Base-by-base conservation (phyloP, 495 filamentous ascomycete genomes). In the Friedmanniomyces endolithicus region DNA sequence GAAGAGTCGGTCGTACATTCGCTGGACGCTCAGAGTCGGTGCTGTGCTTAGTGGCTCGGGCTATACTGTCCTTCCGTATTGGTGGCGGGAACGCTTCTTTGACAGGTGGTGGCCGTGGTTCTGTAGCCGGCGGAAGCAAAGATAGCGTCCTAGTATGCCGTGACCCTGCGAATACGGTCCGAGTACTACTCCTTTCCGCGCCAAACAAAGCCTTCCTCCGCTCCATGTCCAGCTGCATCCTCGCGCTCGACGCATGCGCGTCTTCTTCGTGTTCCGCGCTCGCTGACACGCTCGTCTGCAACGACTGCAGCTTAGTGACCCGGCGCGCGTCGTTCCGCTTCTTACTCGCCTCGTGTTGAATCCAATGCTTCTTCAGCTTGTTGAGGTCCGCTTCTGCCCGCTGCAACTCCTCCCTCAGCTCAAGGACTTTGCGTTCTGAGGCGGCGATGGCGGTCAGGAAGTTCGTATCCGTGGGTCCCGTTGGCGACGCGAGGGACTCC, bases 341-440 rank as follows among this genome's bases (percentile, higher is more conserved):
- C 72, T 79, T 88, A 35, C 80, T 78, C 48, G 80, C 82, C 64
- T 95, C 88, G 33, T 90, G 82, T 23, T 73, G 67, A 1, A 84
- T 77, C 87, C 87, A 85, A 63, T 92, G 86, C 56, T 79, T 84
- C 69, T 95, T 95, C 46, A 97, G 72, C 53, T 72, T 79, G 31
- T 72, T 69, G 53, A 98, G 71, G 33, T 95, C 88, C 3, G 68
- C 65, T 64, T 97, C 92, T 11, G 92, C 90, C 50, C 81, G 82
- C 8, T 71, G 67, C 12, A 98, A 74, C 66, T 96, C 92, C 67
- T 97, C 92, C 47, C 82, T 83, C 29, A 97, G 74, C 72, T 97
- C 92, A 40, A 98, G 71, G 6, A 98, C 90, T 49, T 80, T 81
- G n/a, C 92, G 81, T 66, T 98, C 92, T 68, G 96, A 89, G 6